phyloP scores from a whole-genome alignment of 1,284 basidiomycete species.

The Ceratobasidium sp. region DNA sequence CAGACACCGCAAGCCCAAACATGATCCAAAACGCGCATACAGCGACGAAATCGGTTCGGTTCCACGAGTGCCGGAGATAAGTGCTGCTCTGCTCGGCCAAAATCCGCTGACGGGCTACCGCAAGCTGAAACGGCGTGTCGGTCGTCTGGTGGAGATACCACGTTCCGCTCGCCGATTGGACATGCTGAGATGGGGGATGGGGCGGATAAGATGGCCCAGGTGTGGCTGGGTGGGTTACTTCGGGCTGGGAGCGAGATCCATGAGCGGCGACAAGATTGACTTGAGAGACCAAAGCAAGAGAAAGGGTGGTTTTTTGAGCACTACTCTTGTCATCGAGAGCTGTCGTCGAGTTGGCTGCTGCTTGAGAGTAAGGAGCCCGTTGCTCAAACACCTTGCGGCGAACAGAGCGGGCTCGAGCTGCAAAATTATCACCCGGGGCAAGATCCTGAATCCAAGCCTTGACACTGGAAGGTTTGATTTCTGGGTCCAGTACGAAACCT shows the following conservation, averaged over 20 bases:
- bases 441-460: slow-evolving; percentile 29
- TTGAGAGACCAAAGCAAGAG: slow-evolving; percentile 28
- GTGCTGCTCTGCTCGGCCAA: slow-evolving; percentile 62
- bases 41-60: slow-evolving; percentile 88
- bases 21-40: slow-evolving; percentile 78
- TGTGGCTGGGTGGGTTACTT: background rate
- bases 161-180: slow-evolving; percentile 15
- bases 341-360: background rate
- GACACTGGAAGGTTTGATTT: slow-evolving; percentile 54
- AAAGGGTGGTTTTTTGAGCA: slow-evolving; percentile 22
- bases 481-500: slow-evolving; percentile 90
- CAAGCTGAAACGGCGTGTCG: slow-evolving; percentile 74
- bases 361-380: slow-evolving; percentile 18
- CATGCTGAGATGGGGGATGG: slow-evolving; percentile 38
- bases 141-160: slow-evolving; percentile 40
- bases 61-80: slow-evolving; percentile 94
- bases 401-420: slow-evolving; percentile 26
- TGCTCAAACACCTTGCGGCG: slow-evolving; percentile 35
- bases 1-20: slow-evolving; percentile 71
- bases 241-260: slow-evolving; percentile 22
- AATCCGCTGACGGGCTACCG: slow-evolving; percentile 64
- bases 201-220: slow-evolving; percentile 7
- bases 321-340: background rate
- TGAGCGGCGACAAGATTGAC: slow-evolving; percentile 23
- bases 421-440: slow-evolving; percentile 36